Evolutionary conservation across 176 grass and related monocot genomes (phyloP).

Genomic region (Phoenix dactylifera): DNA sequence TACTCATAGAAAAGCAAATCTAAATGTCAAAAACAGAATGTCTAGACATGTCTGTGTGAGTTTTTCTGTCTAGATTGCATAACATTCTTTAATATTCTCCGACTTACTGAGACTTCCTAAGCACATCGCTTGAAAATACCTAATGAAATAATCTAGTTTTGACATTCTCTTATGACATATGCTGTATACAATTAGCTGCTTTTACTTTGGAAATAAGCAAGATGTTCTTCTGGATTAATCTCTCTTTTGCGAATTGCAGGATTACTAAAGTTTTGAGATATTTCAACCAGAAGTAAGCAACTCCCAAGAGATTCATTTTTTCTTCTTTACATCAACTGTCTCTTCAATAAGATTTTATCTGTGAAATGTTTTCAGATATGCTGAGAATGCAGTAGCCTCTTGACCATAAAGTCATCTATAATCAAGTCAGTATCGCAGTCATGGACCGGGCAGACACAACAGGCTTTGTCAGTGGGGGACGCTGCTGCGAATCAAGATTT

Average conservation of each 20-base stretch:
- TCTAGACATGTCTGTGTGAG: too few species aligned
- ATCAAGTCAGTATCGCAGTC: conserved; percentile 18
- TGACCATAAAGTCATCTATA: background rate
- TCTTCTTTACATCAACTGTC: too few species aligned
- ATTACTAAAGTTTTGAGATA: background rate
- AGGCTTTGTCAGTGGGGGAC: conserved; percentile 79
- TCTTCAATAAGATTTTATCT: background rate
- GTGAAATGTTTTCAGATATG: too few species aligned
- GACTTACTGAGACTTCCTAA: too few species aligned
- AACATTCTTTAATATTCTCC: too few species aligned
- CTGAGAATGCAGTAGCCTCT: conserved; percentile 1
- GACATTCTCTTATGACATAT: background rate
- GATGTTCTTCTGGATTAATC: conserved; percentile 2
- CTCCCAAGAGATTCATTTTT: background rate
- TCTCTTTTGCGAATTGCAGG: conserved; percentile 11
- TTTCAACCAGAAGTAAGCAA: background rate
- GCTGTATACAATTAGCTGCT: background rate
- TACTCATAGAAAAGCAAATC: conserved; percentile 5
- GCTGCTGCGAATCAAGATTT: conserved; percentile 29
- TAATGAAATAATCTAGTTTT: conserved; percentile 2
- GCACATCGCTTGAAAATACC: too few species aligned
- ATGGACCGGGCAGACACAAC: conserved; percentile 92
- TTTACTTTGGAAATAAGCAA: too few species aligned
- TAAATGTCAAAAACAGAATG: conserved; percentile 1
- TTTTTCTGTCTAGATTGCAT: too few species aligned